A percentile compares a stretch with the other conserved stretches of the same genome.
phyloP scores from a whole-genome alignment of 306 rosid genomes.

The Leucaena leucocephala region DNA sequence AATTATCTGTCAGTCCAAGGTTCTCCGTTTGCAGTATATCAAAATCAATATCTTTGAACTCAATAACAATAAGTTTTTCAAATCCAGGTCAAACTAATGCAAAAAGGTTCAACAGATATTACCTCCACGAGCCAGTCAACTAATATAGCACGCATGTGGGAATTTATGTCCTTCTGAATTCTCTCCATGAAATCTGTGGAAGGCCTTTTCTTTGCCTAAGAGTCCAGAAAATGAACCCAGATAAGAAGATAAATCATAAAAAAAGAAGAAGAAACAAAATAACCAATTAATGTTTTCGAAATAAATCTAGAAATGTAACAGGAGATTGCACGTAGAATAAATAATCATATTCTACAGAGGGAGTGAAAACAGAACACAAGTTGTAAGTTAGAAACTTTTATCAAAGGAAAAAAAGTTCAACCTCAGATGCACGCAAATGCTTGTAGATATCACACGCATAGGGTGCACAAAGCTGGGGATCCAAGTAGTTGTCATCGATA shows the following conservation, averaged over 20 bases:
- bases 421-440: conserved; percentile 95
- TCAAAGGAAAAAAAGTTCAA: conserved; percentile 9
- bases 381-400: not conserved
- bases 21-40: not conserved
- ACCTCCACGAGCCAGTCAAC: conserved; percentile 95
- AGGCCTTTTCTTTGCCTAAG: conserved; percentile 74
- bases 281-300: not conserved
- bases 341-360: not conserved
- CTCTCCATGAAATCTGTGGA: conserved; percentile 74
- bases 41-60: not conserved
- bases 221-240: conserved; percentile 16
- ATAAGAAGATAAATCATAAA: not conserved
- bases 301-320: conserved; percentile 1
- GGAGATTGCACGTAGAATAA: not conserved
- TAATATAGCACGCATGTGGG: conserved; percentile 79
- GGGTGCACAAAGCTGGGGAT: conserved; percentile 89
- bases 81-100: not conserved
- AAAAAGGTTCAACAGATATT: conserved; percentile 15
- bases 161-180: conserved; percentile 72
- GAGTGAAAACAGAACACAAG: conserved; percentile 1
- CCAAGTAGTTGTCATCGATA: conserved; percentile 66
- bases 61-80: not conserved
- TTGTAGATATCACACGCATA: conserved; percentile 94
- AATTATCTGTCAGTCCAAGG: not conserved
- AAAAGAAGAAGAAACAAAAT: conserved; percentile 3